phyloP scores from a whole-genome alignment of 163 green algal species.

The Picocystis sp. region DNA sequence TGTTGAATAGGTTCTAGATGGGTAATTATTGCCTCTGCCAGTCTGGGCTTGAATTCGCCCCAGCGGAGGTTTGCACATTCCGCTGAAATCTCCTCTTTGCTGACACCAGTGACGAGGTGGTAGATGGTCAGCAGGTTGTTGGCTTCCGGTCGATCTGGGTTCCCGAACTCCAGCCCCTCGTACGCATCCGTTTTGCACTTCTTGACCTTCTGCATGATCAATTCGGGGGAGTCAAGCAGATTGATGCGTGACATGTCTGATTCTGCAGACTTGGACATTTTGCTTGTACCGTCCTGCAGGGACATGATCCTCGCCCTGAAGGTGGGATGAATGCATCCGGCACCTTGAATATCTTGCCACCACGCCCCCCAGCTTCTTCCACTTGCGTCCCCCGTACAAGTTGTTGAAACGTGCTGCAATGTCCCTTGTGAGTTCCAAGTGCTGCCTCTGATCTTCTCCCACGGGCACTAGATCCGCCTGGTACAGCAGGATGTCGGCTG shows the following conservation, averaged over 20 bases:
- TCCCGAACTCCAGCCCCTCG: conserved; percentile 32
- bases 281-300: conserved; percentile 45
- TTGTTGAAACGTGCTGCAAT: conserved; percentile 81
- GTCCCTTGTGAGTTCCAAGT: conserved; percentile 91
- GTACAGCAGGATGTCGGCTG: conserved; percentile 97
- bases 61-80: conserved; percentile 45
- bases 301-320: conserved; percentile 82
- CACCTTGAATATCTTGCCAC: conserved; percentile 57
- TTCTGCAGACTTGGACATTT: conserved; percentile 93
- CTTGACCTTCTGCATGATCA: conserved; percentile 73
- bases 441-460: conserved; percentile 94
- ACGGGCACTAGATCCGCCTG: conserved; percentile 90
- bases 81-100: conserved; percentile 19
- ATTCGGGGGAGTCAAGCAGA: conserved; percentile 68
- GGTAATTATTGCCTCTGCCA: conserved; percentile 80
- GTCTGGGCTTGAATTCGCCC: conserved; percentile 85
- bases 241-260: conserved; percentile 83
- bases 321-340: conserved; percentile 83
- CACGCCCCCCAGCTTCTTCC: conserved; percentile 86
- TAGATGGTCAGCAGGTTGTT: conserved; percentile 94
- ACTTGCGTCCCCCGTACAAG: conserved; percentile 69
- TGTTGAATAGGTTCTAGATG: conserved; percentile 77
- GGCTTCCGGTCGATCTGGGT: conserved; percentile 68
- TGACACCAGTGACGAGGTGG: conserved; percentile 47
- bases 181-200: conserved; percentile 47